Evolutionary conservation across 2,329 filamentous ascomycete species (phyloP).

Genomic region (Colletotrichum lupini): DNA sequence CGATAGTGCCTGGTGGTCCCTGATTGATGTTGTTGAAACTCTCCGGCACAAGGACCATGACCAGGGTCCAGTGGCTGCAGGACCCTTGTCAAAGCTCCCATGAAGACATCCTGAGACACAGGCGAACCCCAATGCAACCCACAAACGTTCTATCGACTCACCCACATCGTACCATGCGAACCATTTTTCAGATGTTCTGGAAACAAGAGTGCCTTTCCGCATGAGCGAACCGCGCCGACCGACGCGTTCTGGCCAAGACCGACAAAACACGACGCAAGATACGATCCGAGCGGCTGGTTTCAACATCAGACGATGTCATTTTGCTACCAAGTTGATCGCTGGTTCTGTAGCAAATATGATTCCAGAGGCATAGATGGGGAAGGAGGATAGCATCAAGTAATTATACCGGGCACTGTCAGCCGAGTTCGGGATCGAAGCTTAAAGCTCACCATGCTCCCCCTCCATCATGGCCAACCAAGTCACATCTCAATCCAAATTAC

Average conservation of each 20-base stretch:
- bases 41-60: conserved; percentile 18
- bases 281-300: conserved; percentile 33
- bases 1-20: background rate
- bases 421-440: conserved; percentile 9
- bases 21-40: conserved; percentile 21
- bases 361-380: background rate
- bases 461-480: conserved; percentile 24
- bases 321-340: background rate
- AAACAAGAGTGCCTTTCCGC: conserved; percentile 13
- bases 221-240: conserved; percentile 10
- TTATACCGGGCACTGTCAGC: conserved; percentile 20
- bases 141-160: conserved; percentile 32
- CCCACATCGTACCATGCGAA: conserved; percentile 28
- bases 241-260: conserved; percentile 15
- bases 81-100: conserved; percentile 25
- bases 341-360: conserved; percentile 10
- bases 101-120: conserved; percentile 28
- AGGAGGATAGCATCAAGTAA: conserved; percentile 18
- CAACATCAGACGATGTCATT: conserved; percentile 30
- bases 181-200: conserved; percentile 27
- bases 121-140: conserved; percentile 15
- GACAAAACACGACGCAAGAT: conserved; percentile 16
- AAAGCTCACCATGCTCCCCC: conserved; percentile 31
- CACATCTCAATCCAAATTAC: background rate
- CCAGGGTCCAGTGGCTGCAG: conserved; percentile 23